Conservation (phyloP, 305 asterid genomes). For the Fraxinus floribunda region DNA sequence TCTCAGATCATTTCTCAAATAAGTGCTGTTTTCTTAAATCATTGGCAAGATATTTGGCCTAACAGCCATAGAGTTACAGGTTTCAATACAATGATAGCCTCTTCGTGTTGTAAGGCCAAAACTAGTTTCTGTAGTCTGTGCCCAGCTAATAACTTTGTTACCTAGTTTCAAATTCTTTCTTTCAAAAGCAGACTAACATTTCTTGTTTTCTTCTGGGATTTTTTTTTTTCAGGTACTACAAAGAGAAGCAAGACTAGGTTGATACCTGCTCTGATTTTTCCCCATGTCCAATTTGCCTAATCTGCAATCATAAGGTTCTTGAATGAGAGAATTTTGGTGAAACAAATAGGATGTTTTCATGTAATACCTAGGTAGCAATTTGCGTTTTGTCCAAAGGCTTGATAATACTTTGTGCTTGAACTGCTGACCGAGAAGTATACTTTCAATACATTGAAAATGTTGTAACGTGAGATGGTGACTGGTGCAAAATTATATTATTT, state of each 20-base stretch:
- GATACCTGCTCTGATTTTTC: conserved; percentile 14
- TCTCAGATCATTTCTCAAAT: background rate
- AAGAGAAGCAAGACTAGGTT: conserved; percentile 78
- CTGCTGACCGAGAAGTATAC: background rate
- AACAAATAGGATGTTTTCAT: background rate
- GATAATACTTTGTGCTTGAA: background rate
- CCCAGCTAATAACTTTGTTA: background rate
- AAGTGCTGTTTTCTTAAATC: background rate
- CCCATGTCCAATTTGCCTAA: background rate
- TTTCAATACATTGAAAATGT: background rate
- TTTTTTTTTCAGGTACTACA: conserved; percentile 53
- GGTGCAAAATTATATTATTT: background rate
- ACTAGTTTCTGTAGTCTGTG: background rate
- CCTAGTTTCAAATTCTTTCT: background rate
- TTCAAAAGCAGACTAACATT: background rate
- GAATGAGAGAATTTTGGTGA: background rate
- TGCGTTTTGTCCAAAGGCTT: background rate
- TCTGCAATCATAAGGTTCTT: background rate
- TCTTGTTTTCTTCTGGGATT: background rate
- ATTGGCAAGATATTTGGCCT: background rate
- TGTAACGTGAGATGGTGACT: background rate
- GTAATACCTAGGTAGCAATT: background rate
- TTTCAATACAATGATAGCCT: background rate
- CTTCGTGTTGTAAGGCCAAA: background rate
- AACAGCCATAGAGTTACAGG: background rate